Evolutionary conservation across 805 yeast species (phyloP), one percentile per base, ranked within the genome.

Genomic region (Geotrichum ghanense): DNA sequence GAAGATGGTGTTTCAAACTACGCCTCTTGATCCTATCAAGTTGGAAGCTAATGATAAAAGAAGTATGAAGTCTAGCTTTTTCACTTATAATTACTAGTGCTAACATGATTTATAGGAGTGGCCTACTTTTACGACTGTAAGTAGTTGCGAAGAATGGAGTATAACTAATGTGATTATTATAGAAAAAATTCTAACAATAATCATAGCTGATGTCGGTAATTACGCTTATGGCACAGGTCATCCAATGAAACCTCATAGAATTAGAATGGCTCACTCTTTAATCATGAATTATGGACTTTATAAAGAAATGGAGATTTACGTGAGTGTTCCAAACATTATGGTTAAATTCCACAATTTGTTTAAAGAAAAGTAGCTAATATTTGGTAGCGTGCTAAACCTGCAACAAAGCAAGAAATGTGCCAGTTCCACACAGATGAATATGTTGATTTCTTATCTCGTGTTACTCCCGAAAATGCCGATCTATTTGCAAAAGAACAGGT

Each of bases 201-300:
- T 22, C n/a, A 22, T 40, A 57, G 71, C 95, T 23, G 98, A 90
- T 63, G 95, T 92, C 43, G 97, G 97, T 27, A 92, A 92, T 68
- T 90, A 90, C 66, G 95, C 97, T 41, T 92, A 92, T 62, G 97
- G 97, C 48, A 92, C 96, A 3, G 96, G 96, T 23, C 98, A 92
- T 65, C 97, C 97, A 37, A 92, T 92, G 98, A 92, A 92, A 63
- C 98, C 98, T 21, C 97, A 90, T 65, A 79, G 98, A 61, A 88
- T 92, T 69, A 83, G 97, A 78, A 89, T 92, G 95, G 95, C 97
- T 5, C 97, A 92, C 65, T 86, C 95, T 39, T 73, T 92, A 58
- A 85, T 92, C 54, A 90, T 92, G 95, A 89, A 90, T 67, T 92
- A 92, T 64, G 97, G 97, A 1, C 74, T 92, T 45, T 89, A 92